Conservation (phyloP, 441 rosid genomes). For the Sinapis alba region DNA sequence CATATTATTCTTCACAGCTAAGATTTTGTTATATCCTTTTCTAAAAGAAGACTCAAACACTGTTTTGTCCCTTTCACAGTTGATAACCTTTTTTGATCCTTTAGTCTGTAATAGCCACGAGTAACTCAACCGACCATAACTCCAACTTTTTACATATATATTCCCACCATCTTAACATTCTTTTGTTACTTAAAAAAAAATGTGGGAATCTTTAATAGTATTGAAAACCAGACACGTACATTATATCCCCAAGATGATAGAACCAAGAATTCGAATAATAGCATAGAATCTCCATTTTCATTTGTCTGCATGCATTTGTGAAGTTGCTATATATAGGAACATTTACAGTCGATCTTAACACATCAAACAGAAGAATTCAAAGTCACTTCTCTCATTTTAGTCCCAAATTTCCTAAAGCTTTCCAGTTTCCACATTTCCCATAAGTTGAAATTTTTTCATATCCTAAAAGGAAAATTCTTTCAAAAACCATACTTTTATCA, state of each 20-base stretch:
- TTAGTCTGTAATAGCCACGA: slow-evolving; percentile 4
- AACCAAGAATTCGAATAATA: not conserved
- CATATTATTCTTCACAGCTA: slow-evolving; percentile 24
- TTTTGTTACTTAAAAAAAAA: not conserved
- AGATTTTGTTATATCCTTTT: not conserved
- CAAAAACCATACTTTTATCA: not conserved
- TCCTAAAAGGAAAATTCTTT: not conserved
- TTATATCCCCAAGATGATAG: not conserved
- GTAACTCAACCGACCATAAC: slow-evolving; percentile 6
- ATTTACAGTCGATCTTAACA: slow-evolving; percentile 5
- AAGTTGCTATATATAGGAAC: slow-evolving; percentile 29
- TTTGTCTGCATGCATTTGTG: not conserved
- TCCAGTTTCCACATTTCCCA: not conserved
- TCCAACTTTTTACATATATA: slow-evolving; percentile 7
- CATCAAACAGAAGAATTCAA: slow-evolving; percentile 20
- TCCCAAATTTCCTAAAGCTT: not conserved
- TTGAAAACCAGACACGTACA: slow-evolving; percentile 3
- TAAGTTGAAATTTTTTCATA: not conserved
- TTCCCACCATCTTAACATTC: not conserved
- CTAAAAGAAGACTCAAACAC: not conserved
- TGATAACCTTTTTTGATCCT: slow-evolving; percentile 14
- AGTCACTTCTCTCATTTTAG: slow-evolving; percentile 8
- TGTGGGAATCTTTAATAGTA: not conserved
- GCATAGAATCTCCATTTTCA: slow-evolving; percentile 8
- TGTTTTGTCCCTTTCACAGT: not conserved